Base-by-base conservation (phyloP, 805 yeast species). In the Ascoidea asiatica region DNA sequence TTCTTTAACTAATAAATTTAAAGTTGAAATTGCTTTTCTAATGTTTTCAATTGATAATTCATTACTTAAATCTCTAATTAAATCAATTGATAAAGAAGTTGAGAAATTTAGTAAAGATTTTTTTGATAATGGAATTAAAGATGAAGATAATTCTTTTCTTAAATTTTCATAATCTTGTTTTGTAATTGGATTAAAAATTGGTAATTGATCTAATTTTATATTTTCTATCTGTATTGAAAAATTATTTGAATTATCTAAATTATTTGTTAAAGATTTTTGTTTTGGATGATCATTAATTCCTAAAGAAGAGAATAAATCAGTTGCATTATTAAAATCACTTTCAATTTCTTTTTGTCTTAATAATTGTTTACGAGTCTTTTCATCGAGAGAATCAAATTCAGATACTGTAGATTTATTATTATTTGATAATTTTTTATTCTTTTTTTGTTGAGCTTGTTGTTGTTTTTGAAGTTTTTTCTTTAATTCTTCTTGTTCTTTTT, bases 311-410 rank as follows among this genome's bases (percentile, higher is more conserved):
- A 90, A 87, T 54, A 90, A 69, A 54, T 85, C 95, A 6, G 95
- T 90, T 23, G 98, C 97, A 59, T 85, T 86, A 62, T 85, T 86
- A 61, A 90, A 69, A 65, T 90, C 98, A 21, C 95, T 75, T 41
- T 77, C 80, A 48, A 86, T 56, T 64, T 90, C 95, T 19, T 92
- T 95, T 60, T 81, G 70, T 57, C 71, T 80, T 63, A 84, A 69
- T 62, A 88, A 62, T 57, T 82, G 88, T 53, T 69, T 75, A 57
- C 86, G 73, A n/a, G 90, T 79, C 50, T 67, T 69, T 51, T 77
- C 83, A 60, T 86, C 95, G 38, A 83, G 73, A 17, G 67, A 66
- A 49, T 82, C 90, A 50, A 83, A 70, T 40, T 78, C 83, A 55
- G 75, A 53, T 42, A 70, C 56, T 13, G 63, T 67, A 48, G 61